Conservation (phyloP, 108 stramenopile genomes). For the Cyclostephanos invisitatus region DNA sequence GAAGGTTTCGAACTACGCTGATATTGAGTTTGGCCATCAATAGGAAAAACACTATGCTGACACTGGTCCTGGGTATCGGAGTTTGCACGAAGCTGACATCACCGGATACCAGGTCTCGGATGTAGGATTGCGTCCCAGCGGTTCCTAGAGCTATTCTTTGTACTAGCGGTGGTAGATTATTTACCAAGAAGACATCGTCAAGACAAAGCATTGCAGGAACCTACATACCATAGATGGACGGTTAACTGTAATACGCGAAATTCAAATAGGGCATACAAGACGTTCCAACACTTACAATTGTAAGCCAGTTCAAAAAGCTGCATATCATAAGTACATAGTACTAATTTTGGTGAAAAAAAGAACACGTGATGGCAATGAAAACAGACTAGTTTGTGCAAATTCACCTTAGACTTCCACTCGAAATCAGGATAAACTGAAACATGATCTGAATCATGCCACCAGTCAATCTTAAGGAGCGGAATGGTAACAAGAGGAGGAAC, state of each 20-base stretch:
- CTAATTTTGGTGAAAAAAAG: background rate
- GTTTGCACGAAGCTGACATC: background rate
- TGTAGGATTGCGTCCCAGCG: slow-evolving; percentile 12
- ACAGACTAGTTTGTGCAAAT: background rate
- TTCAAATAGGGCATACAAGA: background rate
- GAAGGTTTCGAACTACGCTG: slow-evolving; percentile 55
- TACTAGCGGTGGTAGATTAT: slow-evolving; percentile 23
- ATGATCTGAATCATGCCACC: slow-evolving; percentile 64
- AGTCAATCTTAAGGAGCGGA: slow-evolving; percentile 32
- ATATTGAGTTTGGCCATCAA: slow-evolving; percentile 54
- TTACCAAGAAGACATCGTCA: slow-evolving; percentile 57
- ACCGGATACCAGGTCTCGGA: slow-evolving; percentile 8
- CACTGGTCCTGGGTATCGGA: slow-evolving; percentile 16
- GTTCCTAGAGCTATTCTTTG: slow-evolving; percentile 28
- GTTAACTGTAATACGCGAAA: background rate
- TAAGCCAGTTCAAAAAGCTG: slow-evolving; percentile 70
- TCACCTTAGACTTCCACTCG: slow-evolving; percentile 53
- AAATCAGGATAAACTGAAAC: slow-evolving; percentile 61
- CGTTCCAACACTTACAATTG: slow-evolving; percentile 37
- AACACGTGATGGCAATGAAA: background rate
- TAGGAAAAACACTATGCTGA: slow-evolving; percentile 34
- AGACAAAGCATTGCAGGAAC: slow-evolving; percentile 51
- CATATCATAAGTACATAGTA: background rate
- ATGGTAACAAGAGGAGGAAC: slow-evolving; percentile 52
- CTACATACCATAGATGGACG: background rate